Evolutionary conservation across 2,329 filamentous ascomycete species (phyloP).

Genomic region (Cladosporium austrohemisphaericum): DNA sequence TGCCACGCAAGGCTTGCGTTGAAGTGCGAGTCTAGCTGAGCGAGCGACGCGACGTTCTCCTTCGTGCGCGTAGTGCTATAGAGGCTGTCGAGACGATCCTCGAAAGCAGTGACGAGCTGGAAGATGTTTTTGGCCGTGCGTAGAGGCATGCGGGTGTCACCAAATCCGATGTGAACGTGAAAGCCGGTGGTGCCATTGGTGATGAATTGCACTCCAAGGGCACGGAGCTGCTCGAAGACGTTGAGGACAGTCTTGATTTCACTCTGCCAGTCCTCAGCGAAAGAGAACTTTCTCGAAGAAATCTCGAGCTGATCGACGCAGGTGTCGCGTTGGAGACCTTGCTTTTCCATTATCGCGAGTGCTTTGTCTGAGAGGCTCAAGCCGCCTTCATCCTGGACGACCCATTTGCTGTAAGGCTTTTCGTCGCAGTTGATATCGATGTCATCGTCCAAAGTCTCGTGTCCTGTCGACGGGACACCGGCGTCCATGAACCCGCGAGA

Average conservation of each 20-base stretch:
- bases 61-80: conserved; percentile 16
- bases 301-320: conserved; percentile 17
- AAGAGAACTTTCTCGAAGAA: conserved; percentile 12
- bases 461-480: background rate
- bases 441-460: conserved; percentile 1
- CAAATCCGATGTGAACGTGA: conserved; percentile 23
- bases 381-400: background rate
- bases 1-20: conserved; percentile 11
- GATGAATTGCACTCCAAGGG: conserved; percentile 15
- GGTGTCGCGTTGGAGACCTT: background rate
- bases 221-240: conserved; percentile 12
- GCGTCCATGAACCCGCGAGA: background rate
- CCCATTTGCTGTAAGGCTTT: background rate
- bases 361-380: conserved; percentile 6
- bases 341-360: background rate
- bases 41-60: background rate
- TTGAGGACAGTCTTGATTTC: conserved; percentile 17
- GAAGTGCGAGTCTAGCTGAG: background rate
- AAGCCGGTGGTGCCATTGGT: conserved; percentile 20
- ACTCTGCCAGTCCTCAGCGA: conserved; percentile 7
- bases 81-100: conserved; percentile 19
- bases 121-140: conserved; percentile 20
- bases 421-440: conserved; percentile 1
- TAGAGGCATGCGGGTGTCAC: conserved; percentile 14
- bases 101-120: conserved; percentile 20